phyloP scores from a whole-genome alignment of 768 basidiomycete genomes.

The Lentinula boryana region DNA sequence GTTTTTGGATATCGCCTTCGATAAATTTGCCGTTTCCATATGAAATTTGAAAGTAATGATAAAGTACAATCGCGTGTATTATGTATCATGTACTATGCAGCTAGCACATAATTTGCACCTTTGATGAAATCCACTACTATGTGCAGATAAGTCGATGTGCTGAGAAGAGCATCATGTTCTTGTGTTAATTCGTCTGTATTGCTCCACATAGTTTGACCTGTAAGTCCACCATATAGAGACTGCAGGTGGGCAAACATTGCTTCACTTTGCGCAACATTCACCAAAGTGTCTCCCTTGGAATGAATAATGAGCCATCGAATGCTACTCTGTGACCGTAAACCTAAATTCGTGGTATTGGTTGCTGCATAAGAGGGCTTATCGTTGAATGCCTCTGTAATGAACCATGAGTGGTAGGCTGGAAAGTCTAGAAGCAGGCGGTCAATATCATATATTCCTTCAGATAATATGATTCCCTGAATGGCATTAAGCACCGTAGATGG shows the following conservation, averaged over 20 bases:
- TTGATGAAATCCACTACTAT: constrained; percentile 38
- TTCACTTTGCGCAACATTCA: constrained; percentile 58
- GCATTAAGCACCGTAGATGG: constrained; percentile 31
- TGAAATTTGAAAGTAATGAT: neutral
- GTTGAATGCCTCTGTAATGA: constrained; percentile 63
- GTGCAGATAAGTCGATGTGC: constrained; percentile 34
- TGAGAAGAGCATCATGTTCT: constrained; percentile 53
- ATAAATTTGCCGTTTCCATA: constrained; percentile 13
- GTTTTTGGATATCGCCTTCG: constrained; percentile 57
- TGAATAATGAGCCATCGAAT: constrained; percentile 71
- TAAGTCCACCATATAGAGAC: constrained; percentile 23
- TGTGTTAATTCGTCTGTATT: constrained; percentile 35
- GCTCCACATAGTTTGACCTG: constrained; percentile 14
- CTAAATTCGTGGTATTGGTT: constrained; percentile 39
- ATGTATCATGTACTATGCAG: neutral
- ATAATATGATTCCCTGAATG: constrained; percentile 50
- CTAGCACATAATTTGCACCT: neutral
- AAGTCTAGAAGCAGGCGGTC: constrained; percentile 58
- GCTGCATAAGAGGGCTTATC: constrained; percentile 36
- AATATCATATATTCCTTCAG: constrained; percentile 78
- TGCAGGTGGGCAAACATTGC: constrained; percentile 52
- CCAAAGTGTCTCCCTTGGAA: constrained; percentile 63
- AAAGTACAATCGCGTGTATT: neutral
- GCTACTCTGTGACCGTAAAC: constrained; percentile 26
- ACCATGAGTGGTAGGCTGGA: constrained; percentile 65